phyloP scores from a whole-genome alignment of 2,329 filamentous ascomycete genomes.

The Gaeumannomyces sp. region DNA sequence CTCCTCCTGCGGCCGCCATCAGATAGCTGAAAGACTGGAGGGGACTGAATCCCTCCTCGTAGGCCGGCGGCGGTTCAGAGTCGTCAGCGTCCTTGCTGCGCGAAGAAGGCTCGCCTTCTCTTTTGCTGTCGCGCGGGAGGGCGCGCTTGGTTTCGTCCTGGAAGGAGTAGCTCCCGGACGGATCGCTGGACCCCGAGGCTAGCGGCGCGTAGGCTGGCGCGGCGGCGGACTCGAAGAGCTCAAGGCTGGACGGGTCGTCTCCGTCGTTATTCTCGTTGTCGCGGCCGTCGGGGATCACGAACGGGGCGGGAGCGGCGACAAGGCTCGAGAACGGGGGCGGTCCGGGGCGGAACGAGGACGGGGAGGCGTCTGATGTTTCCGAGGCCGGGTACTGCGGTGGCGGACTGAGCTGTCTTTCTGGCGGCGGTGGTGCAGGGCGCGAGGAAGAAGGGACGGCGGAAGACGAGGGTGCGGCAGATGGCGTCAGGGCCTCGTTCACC shows the following conservation, averaged over 20 bases:
- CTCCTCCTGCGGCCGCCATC: conserved; percentile 96
- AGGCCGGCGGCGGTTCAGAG: conserved; percentile 89
- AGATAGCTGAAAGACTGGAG: conserved; percentile 90
- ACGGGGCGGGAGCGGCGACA: conserved; percentile 33
- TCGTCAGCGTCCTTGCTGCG: conserved; percentile 72
- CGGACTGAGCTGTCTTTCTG: conserved; percentile 35
- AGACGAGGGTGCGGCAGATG: neutral
- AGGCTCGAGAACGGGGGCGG: conserved; percentile 58
- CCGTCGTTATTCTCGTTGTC: conserved; percentile 15
- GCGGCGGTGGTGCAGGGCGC: conserved; percentile 4
- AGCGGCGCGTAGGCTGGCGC: conserved; percentile 51
- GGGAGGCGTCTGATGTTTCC: conserved; percentile 27
- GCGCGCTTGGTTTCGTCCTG: conserved; percentile 74
- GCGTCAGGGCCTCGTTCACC: neutral
- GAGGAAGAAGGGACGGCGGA: neutral
- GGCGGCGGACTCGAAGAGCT: conserved; percentile 27
- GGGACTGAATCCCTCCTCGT: conserved; percentile 90
- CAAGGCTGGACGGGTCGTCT: conserved; percentile 17
- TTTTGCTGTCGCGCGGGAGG: conserved; percentile 76
- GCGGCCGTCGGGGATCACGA: neutral
- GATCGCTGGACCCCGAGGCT: conserved; percentile 30
- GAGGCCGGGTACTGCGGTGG: conserved; percentile 55
- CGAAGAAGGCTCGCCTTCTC: conserved; percentile 48
- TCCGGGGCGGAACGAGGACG: conserved; percentile 32
- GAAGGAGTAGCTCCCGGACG: conserved; percentile 30